Percentiles rank a stretch among this genome's conserved stretches.
Evolutionary conservation across 2,329 filamentous ascomycete genomes (phyloP).

Genomic region (Paecilomyces variotii): DNA sequence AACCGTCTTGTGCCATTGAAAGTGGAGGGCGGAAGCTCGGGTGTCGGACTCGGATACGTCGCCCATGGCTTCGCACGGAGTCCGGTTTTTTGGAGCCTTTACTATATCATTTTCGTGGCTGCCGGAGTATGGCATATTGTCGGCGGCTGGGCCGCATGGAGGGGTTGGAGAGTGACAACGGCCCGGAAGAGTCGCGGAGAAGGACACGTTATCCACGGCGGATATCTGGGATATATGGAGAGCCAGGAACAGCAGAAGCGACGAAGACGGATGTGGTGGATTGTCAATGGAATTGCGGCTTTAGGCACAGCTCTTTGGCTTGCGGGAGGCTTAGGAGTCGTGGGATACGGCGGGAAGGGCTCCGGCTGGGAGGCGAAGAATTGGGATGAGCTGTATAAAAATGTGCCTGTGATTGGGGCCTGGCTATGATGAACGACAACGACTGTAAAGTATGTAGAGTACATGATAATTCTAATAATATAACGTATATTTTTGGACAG

Average conservation of each 20-base stretch:
- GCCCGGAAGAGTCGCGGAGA: slow-evolving; percentile 18
- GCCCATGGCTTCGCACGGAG: slow-evolving; percentile 75
- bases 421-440: slow-evolving; percentile 34
- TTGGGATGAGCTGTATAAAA: slow-evolving; percentile 66
- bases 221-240: slow-evolving; percentile 35
- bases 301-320: slow-evolving; percentile 64
- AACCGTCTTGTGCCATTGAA: slow-evolving; percentile 69
- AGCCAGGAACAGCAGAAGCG: slow-evolving; percentile 43
- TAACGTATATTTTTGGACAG: neutral
- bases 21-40: slow-evolving; percentile 76
- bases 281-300: slow-evolving; percentile 58
- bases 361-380: slow-evolving; percentile 71
- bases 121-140: slow-evolving; percentile 68
- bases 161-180: slow-evolving; percentile 46
- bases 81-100: slow-evolving; percentile 56
- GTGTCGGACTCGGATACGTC: slow-evolving; percentile 75
- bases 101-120: slow-evolving; percentile 61
- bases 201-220: slow-evolving; percentile 22
- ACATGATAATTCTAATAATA: neutral
- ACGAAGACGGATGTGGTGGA: slow-evolving; percentile 60
- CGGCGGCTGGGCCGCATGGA: slow-evolving; percentile 80
- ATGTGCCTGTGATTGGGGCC: slow-evolving; percentile 49
- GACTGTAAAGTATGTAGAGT: neutral
- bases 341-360: slow-evolving; percentile 62
- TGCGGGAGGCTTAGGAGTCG: slow-evolving; percentile 68